These are phyloP conservation scores for Glebionis coronaria DNA, from an alignment of 129 eudicot genomes.

Conservation along the genomic window DNA sequence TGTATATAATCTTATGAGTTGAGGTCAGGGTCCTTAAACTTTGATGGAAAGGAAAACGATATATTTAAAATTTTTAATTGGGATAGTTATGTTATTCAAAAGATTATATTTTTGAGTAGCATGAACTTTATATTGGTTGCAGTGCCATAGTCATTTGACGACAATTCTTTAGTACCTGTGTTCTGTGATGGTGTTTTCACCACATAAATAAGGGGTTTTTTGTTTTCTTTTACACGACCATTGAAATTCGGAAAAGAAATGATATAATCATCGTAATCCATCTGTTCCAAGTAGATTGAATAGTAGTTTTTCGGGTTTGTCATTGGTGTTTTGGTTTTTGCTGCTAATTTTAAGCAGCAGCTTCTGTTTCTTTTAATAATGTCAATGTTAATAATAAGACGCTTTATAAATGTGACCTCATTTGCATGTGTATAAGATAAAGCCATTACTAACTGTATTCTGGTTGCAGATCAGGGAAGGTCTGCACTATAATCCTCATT, in stretches of 20 bases:
- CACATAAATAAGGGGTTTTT: neutral
- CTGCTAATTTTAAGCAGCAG: neutral
- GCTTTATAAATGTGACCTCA: too few species aligned
- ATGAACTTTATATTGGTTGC: neutral
- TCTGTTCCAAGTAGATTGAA: slow-evolving; percentile 3
- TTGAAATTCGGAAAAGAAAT: neutral
- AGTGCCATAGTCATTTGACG: slow-evolving; percentile 1
- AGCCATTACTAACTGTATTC: too few species aligned
- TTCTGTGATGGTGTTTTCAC: neutral
- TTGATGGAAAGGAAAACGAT: neutral
- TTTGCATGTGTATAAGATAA: too few species aligned
- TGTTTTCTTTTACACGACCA: neutral
- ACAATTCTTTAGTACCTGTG: slow-evolving; percentile 1
- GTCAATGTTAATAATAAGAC: neutral
- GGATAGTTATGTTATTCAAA: neutral
- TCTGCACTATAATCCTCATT: slow-evolving; percentile 89
- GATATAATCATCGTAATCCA: neutral
- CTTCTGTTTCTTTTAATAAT: neutral
- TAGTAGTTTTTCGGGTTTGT: slow-evolving; percentile 10
- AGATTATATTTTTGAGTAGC: neutral
- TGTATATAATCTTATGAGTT: slow-evolving; percentile 11
- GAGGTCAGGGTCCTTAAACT: neutral
- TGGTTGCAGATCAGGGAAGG: slow-evolving; percentile 90
- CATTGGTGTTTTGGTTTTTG: neutral
- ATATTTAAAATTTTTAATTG: neutral